Evolutionary conservation across 768 basidiomycete genomes (phyloP).

Genomic region (Rubroboletus pulcherrimus): DNA sequence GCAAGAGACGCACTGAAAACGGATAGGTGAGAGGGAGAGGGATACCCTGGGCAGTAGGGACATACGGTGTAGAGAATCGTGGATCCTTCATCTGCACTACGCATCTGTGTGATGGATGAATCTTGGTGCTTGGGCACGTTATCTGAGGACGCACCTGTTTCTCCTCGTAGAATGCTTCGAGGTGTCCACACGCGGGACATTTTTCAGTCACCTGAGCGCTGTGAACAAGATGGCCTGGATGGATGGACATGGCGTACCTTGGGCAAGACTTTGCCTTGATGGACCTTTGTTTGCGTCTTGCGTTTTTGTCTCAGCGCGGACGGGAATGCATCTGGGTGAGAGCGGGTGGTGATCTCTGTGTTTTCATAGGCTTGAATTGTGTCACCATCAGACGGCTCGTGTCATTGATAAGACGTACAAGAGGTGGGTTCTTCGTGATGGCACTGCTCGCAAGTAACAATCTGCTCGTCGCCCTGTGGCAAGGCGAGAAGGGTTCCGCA

Average conservation of each 20-base stretch:
- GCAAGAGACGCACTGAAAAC: slow-evolving; percentile 63
- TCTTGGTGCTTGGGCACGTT: neutral
- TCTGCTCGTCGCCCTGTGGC: slow-evolving; percentile 68
- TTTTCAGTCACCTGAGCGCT: slow-evolving; percentile 72
- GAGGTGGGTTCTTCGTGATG: slow-evolving; percentile 80
- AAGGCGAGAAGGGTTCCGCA: slow-evolving; percentile 88
- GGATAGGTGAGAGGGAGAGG: slow-evolving; percentile 5
- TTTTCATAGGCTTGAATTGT: slow-evolving; percentile 77
- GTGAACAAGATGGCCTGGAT: neutral
- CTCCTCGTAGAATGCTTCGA: slow-evolving; percentile 85
- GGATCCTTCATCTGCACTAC: slow-evolving; percentile 92
- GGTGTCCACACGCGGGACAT: slow-evolving; percentile 83
- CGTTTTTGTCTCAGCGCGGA: slow-evolving; percentile 81
- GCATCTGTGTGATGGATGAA: slow-evolving; percentile 44
- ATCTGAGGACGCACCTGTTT: slow-evolving; percentile 56
- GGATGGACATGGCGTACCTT: slow-evolving; percentile 46
- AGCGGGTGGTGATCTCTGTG: slow-evolving; percentile 82
- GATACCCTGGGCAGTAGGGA: slow-evolving; percentile 12
- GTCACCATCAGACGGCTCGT: neutral
- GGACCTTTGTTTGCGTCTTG: slow-evolving; percentile 82
- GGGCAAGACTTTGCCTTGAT: slow-evolving; percentile 65
- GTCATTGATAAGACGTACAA: slow-evolving; percentile 53
- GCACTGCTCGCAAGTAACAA: slow-evolving; percentile 88
- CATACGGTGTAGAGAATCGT: slow-evolving; percentile 92
- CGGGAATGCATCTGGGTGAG: slow-evolving; percentile 93